Percentiles rank a stretch among this genome's conserved stretches.
Evolutionary conservation across 2,329 filamentous ascomycete genomes (phyloP).

Genomic region (Phaeomoniella chlamydospora): DNA sequence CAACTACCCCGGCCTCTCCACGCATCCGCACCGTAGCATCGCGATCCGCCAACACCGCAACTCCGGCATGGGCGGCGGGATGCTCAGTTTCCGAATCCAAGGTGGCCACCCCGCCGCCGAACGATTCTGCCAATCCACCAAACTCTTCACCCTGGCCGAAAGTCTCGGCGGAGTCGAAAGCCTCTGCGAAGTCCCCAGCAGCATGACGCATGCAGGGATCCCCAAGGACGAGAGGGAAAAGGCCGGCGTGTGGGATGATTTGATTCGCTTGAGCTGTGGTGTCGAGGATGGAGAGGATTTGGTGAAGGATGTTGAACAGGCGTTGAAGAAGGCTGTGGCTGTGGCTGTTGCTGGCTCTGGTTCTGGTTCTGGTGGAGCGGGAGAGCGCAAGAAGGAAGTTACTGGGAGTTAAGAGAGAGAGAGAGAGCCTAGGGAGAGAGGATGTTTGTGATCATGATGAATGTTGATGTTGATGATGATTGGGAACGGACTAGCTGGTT

Average conservation of each 20-base stretch:
- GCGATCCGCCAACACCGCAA: slow-evolving; percentile 84
- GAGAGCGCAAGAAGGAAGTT: too few species aligned
- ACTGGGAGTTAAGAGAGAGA: too few species aligned
- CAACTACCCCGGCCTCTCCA: slow-evolving; percentile 86
- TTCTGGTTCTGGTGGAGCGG: neutral
- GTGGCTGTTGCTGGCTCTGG: slow-evolving; percentile 31
- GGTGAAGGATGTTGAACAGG: slow-evolving; percentile 65
- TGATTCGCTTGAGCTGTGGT: slow-evolving; percentile 85
- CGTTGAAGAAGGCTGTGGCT: slow-evolving; percentile 61
- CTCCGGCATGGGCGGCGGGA: slow-evolving; percentile 88
- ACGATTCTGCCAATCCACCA: slow-evolving; percentile 78
- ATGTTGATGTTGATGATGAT: too few species aligned
- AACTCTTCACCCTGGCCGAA: slow-evolving; percentile 88
- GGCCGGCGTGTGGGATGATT: slow-evolving; percentile 86
- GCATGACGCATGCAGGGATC: slow-evolving; percentile 96
- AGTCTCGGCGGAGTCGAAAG: slow-evolving; percentile 84
- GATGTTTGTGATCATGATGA: too few species aligned
- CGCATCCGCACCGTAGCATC: slow-evolving; percentile 74
- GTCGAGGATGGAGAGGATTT: slow-evolving; percentile 84
- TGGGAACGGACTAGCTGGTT: too few species aligned
- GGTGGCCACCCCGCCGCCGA: slow-evolving; percentile 78
- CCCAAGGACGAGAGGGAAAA: slow-evolving; percentile 79
- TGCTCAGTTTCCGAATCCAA: slow-evolving; percentile 90
- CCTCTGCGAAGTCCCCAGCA: slow-evolving; percentile 79
- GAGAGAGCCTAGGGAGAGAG: too few species aligned